These are phyloP conservation scores for Xylaria sp. DNA, from an alignment of 2,329 filamentous ascomycete species.

Conservation along the genomic window DNA sequence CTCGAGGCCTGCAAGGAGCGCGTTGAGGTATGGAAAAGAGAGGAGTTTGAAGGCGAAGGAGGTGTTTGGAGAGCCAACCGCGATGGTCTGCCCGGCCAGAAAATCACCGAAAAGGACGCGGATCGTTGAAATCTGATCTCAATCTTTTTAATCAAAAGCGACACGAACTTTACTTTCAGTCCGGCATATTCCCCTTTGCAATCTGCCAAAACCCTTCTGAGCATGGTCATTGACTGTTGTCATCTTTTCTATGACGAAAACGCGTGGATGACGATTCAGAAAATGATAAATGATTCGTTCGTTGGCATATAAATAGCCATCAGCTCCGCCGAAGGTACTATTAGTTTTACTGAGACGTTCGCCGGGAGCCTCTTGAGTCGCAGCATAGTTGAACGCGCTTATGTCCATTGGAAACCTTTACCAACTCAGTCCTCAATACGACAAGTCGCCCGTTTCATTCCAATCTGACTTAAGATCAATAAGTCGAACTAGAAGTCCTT, in stretches of 20 bases:
- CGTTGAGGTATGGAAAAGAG: constrained; percentile 95
- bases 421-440: too few relatives aligned
- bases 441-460: too few relatives aligned
- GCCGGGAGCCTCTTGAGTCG: background rate
- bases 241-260: background rate
- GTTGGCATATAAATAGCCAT: background rate
- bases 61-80: constrained; percentile 89
- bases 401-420: too few relatives aligned
- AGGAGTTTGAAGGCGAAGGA: constrained; percentile 83
- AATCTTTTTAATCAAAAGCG: background rate
- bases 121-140: constrained; percentile 1
- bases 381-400: too few relatives aligned
- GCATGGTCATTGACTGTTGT: background rate
- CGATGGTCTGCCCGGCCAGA: constrained; percentile 72
- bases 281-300: background rate
- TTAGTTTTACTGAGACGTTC: background rate
- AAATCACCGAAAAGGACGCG: constrained; percentile 45
- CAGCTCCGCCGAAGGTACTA: background rate
- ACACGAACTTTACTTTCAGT: background rate
- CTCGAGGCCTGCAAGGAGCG: constrained; percentile 85
- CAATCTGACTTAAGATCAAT: background rate
- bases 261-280: background rate
- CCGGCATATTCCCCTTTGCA: background rate
- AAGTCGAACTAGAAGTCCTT: background rate
- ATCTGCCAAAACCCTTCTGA: background rate